Evolutionary conservation across 768 basidiomycete species (phyloP), one percentile per base, ranked within the genome.

Genomic region (Trametopsis cervina): DNA sequence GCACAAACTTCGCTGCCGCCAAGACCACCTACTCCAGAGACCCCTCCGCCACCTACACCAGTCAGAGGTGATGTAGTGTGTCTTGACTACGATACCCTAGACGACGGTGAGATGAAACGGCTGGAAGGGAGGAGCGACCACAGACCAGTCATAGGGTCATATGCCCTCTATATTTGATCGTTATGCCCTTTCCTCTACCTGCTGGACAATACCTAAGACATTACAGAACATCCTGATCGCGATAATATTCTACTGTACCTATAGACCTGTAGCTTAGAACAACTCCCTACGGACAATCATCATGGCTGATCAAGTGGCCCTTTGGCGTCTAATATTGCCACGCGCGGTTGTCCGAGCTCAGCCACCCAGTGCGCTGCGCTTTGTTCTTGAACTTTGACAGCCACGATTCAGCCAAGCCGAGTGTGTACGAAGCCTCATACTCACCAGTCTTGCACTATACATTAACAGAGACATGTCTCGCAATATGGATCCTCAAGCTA

Each of bases 51-150:
- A 4, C 48, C 53, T 2, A 44, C 37, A 0, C 76, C 71, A 37
- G 59, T 68, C 27, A 78, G 70, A 54, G 90, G 90, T 2, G 87
- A 91, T 40, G 72, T 94, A 2, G 64, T 81, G 5, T 89, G 87
- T 57, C 61, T 91, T 2, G 66, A 68, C 37, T 94, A 94, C 59
- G 66, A 76, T 53, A 87, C 84, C 12, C 71, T 92, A 17, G 80
- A 85, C 52, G 88, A 94, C 60, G 70, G 72, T 24, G 78, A 70
- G 5, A 91, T 94, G 84, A 73, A 79, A 35, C 71, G 75, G 48
- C 63, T 94, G 46, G 83, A 86, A 62, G 89, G 85, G 13, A 74
- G 83, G 37, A 86, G 84, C 54, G 89, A 93, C 62, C 89, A 93
- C 60, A 68, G 89, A 29, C 89, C 89, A 0, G 89, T 92, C n/a